phyloP scores from a whole-genome alignment of 2,329 filamentous ascomycete species.

The Ophiostoma ips region DNA sequence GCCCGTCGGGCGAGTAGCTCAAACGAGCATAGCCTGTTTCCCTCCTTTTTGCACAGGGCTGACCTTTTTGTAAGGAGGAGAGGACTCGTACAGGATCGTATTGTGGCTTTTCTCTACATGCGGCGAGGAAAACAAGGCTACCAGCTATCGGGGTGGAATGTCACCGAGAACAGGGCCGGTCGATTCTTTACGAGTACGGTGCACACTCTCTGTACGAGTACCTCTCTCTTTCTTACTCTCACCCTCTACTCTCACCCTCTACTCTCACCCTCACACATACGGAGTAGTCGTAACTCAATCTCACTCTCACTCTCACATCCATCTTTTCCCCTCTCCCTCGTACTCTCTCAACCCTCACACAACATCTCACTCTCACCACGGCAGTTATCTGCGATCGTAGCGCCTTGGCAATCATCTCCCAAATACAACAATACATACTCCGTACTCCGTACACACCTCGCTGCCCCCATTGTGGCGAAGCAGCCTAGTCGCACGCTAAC shows the following conservation, averaged over 20 bases:
- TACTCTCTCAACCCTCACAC: too few relatives aligned
- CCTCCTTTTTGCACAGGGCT: background rate
- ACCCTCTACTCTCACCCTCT: background rate
- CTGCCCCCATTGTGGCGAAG: constrained; percentile 2
- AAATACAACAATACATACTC: too few relatives aligned
- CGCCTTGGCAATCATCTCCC: background rate
- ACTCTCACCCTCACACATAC: too few relatives aligned
- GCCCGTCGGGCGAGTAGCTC: background rate
- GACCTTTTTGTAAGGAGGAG: background rate
- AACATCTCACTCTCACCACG: background rate
- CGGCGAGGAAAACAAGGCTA: background rate
- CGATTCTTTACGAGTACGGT: background rate
- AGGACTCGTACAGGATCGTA: background rate
- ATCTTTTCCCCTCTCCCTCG: too few relatives aligned
- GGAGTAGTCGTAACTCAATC: too few relatives aligned
- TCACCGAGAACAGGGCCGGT: background rate
- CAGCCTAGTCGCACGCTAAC: background rate
- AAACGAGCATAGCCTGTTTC: background rate
- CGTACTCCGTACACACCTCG: background rate
- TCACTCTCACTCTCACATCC: background rate
- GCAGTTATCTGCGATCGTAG: background rate
- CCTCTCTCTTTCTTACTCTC: background rate
- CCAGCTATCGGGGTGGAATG: background rate
- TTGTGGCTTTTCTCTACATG: background rate
- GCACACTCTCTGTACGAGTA: background rate